Percentiles rank a stretch among this genome's conserved stretches.
Conservation (phyloP, 441 rosid species). For the Adansonia grandidieri region DNA sequence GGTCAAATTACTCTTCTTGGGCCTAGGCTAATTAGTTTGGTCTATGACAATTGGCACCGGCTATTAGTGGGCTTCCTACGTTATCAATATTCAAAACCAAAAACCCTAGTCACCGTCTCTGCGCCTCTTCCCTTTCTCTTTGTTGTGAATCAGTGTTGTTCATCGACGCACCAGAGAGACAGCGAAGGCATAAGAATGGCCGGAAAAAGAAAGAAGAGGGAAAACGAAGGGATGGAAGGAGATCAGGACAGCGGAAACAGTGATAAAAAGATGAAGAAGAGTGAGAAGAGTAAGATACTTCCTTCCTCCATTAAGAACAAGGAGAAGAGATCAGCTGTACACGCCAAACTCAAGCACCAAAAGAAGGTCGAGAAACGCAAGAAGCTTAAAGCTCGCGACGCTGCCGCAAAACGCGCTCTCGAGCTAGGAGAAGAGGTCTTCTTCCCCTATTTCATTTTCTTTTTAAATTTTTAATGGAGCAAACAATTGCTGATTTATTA, state of each 20-base stretch:
- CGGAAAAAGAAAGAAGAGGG: conserved; percentile 13
- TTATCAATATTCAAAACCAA: too few species aligned
- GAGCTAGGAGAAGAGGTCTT: conserved; percentile 94
- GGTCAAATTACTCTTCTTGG: too few species aligned
- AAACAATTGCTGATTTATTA: background rate
- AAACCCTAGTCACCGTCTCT: background rate
- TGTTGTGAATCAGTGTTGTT: background rate
- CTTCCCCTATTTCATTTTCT: background rate
- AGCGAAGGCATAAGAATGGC: conserved; percentile 3
- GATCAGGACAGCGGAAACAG: background rate
- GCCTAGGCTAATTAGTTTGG: too few species aligned
- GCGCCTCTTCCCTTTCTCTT: background rate
- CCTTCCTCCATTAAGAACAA: conserved; percentile 95
- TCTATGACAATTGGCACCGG: too few species aligned
- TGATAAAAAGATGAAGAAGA: conserved; percentile 13
- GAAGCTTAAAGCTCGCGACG: conserved; percentile 72
- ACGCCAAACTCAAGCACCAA: conserved; percentile 74
- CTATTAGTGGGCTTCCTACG: too few species aligned
- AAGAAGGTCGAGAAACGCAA: conserved; percentile 83
- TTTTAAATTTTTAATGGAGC: background rate
- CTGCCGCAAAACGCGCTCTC: conserved; percentile 74
- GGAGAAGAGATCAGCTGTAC: conserved; percentile 76
- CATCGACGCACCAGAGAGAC: background rate
- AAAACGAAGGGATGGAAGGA: background rate
- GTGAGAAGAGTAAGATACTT: conserved; percentile 47